Conservation (phyloP, 2,329 filamentous ascomycete species). For the Ceratocystis papillata region DNA sequence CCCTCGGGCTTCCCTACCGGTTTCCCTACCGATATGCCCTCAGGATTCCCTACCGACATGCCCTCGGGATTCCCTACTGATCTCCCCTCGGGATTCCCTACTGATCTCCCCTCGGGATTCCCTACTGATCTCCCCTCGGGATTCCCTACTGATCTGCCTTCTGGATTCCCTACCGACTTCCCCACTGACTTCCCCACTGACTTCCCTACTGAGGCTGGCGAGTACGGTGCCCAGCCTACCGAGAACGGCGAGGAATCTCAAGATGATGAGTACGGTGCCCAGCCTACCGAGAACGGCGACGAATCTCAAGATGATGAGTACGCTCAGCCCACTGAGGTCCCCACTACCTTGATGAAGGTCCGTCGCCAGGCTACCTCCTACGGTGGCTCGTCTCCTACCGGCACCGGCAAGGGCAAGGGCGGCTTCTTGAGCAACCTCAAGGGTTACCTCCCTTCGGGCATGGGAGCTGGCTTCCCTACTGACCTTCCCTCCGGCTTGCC, state of each 20-base stretch:
- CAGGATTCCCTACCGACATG: neutral
- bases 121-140: too few relatives aligned
- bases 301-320: too few relatives aligned
- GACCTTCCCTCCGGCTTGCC: neutral
- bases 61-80: neutral
- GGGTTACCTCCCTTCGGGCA: neutral
- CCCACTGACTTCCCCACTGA: too few relatives aligned
- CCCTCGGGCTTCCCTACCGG: constrained; percentile 4
- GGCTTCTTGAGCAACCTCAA: neutral
- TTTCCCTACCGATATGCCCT: neutral
- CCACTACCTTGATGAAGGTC: constrained; percentile 19
- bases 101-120: too few relatives aligned
- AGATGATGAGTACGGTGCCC: too few relatives aligned
- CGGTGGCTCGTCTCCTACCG: neutral
- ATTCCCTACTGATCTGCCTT: too few relatives aligned
- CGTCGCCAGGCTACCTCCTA: constrained; percentile 8
- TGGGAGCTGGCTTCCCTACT: neutral
- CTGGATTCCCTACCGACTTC: too few relatives aligned
- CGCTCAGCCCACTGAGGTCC: neutral
- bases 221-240: too few relatives aligned
- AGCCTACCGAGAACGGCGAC: too few relatives aligned
- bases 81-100: too few relatives aligned
- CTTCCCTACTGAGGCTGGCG: too few relatives aligned
- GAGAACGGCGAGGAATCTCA: too few relatives aligned
- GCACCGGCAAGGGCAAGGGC: neutral